Evolutionary conservation across 768 basidiomycete species (phyloP).

Genomic region (Suillus bovinus): DNA sequence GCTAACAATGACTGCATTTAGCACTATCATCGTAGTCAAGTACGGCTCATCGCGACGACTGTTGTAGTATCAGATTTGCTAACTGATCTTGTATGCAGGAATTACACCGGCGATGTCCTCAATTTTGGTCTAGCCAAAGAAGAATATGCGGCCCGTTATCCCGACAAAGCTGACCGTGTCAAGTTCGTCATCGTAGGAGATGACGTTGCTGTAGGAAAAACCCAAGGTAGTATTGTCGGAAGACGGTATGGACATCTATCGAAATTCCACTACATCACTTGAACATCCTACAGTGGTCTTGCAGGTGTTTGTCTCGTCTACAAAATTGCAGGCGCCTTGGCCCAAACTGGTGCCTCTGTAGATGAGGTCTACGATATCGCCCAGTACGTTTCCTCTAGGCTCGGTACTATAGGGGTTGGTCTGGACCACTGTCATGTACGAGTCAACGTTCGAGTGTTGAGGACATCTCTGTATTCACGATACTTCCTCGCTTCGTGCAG

Average conservation of each 20-base stretch:
- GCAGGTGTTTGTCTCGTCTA: constrained; percentile 84
- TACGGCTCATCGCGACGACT: constrained; percentile 27
- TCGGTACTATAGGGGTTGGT: constrained; percentile 84
- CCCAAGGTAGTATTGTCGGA: constrained; percentile 83
- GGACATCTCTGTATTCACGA: neutral
- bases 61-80: neutral
- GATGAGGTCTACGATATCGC: constrained; percentile 69
- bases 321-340: constrained; percentile 87
- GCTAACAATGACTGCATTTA: constrained; percentile 26
- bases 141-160: constrained; percentile 70
- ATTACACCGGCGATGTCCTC: constrained; percentile 89
- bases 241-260: constrained; percentile 49
- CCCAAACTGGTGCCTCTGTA: constrained; percentile 63
- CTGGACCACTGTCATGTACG: constrained; percentile 87
- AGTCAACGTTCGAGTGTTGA: neutral
- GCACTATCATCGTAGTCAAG: constrained; percentile 86
- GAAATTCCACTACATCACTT: neutral
- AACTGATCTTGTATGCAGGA: constrained; percentile 42
- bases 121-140: constrained; percentile 92
- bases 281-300: constrained; percentile 56
- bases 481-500: constrained; percentile 34
- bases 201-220: constrained; percentile 83
- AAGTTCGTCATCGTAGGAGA: constrained; percentile 85
- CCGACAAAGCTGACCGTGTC: constrained; percentile 64
- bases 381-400: constrained; percentile 60